Base-by-base conservation (phyloP, 306 rosid genomes). In the Gleditsia sinensis region DNA sequence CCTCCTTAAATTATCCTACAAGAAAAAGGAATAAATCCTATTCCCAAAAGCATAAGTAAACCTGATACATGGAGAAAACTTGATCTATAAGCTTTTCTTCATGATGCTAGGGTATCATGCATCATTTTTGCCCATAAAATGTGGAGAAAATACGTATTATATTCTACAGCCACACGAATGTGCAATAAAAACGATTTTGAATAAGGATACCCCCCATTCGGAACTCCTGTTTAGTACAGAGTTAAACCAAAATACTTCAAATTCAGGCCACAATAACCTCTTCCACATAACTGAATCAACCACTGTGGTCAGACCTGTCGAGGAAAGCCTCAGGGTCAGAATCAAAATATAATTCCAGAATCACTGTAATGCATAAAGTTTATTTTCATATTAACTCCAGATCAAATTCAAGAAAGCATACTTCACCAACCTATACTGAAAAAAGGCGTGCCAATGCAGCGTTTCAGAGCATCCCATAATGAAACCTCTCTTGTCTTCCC, bases 221-320 rank as follows among this genome's bases (percentile, higher is more conserved):
- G 97, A 89, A 81, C 98, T 94, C 80, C 87, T 92, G 88, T 94
- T 94, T 50, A 88, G 86, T 62, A 91, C 92, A 65, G 96, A 91
- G 87, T 94, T 94, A 87, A 94, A 94, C 97, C 97, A 94, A 64
- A 94, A 75, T 67, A 94, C 98, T 84, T 94, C 94, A 83, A 94
- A 89, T 84, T 94, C 98, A 71, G 98, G 98, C 98, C 98, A 94
- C 79, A 88, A 53, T 28, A 86, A 81, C 83, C 90, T 89, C 85
- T 78, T 91, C 98, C 98, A 94, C 83, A 89, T 67, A 60, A 94
- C 72, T 77, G 98, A 91, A 92, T 94, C 98, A 67, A 89, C 77
- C 78, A 88, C 68, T 39, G 87, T 32, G 36, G 98, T 91, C 67
- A 91, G 77, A 84, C 96, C 98, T 94, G 92, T 56, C 56, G 59